Base-by-base conservation (phyloP, 2,329 filamentous ascomycete species). In the Fusarium domesticum region DNA sequence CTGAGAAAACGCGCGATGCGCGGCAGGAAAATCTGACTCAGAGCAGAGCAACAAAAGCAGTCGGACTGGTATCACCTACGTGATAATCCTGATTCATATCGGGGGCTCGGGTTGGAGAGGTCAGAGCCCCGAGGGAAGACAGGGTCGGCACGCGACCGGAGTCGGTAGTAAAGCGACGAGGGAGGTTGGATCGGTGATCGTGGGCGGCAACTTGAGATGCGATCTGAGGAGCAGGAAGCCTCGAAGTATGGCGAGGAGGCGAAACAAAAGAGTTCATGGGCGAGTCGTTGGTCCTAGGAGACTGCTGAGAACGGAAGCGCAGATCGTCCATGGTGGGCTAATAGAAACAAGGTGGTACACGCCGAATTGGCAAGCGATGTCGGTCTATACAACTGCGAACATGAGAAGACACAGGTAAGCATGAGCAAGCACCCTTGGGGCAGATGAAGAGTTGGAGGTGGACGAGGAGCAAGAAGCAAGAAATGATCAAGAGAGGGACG, bases 81-180 rank as follows among this genome's bases (percentile, higher is more conserved):
- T 64, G 62, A 60, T 77, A 77, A 51, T 81, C 77, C 59, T 76
- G 73, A 44, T 59, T 45, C 17, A 69, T 59, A 43, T 78, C 77
- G 39, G 71, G 69, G 30, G 64, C 66, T 51, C 75, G 74, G 57
- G 73, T 70, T 57, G 73, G 72, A 36, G 70, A 66, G 31, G 77
- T 75, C 63, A 91, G 20, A 8, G 50, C 39, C 33, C 44, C 46
- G 37, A 59, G 38, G 37, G 80, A 78, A 45, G 77, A 80, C 69
- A 88, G 73, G 64, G 86, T 89, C 67, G 87, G 85, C 70, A 92
- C 74, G 77, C 90, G 79, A 70, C 89, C 78, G 71, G 88, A 84
- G 71, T 96, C 95, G 45, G 91, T 93, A 53, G 92, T 97, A 71
- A 97, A 97, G 64, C 92, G 86, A 63, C 92, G 85, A 69, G 91